Conservation (phyloP, 768 basidiomycete species). For the Boletus subparvulus region DNA sequence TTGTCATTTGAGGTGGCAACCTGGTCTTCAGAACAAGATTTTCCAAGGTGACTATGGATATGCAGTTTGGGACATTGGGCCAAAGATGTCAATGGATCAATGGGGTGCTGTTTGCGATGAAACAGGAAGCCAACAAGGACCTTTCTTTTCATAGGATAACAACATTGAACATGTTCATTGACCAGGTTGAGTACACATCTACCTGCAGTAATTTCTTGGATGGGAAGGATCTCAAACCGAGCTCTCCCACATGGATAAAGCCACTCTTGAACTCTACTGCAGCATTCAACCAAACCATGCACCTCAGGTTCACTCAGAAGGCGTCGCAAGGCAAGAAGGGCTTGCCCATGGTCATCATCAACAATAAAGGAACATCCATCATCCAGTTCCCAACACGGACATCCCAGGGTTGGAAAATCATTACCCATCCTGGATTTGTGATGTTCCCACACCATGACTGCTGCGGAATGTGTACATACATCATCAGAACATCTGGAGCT, state of each 20-base stretch:
- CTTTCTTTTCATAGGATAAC: background rate
- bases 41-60: background rate
- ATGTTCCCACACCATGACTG: background rate
- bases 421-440: background rate
- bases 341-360: background rate
- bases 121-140: no score
- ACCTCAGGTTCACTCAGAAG: background rate
- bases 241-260: background rate
- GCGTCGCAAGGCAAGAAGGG: background rate
- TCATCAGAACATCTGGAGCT: background rate
- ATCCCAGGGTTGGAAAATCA: background rate
- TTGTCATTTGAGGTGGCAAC: no score
- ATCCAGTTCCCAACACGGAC: background rate
- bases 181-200: background rate
- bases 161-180: background rate
- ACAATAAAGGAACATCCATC: no score
- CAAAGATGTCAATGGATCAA: background rate
- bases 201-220: conserved; percentile 2
- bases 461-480: background rate
- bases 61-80: background rate
- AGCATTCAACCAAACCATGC: background rate
- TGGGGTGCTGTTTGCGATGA: background rate
- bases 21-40: background rate
- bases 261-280: background rate
- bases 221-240: background rate